Evolutionary conservation across 2,329 filamentous ascomycete genomes (phyloP).

Genomic region (Myriosclerotinia scirpicola): DNA sequence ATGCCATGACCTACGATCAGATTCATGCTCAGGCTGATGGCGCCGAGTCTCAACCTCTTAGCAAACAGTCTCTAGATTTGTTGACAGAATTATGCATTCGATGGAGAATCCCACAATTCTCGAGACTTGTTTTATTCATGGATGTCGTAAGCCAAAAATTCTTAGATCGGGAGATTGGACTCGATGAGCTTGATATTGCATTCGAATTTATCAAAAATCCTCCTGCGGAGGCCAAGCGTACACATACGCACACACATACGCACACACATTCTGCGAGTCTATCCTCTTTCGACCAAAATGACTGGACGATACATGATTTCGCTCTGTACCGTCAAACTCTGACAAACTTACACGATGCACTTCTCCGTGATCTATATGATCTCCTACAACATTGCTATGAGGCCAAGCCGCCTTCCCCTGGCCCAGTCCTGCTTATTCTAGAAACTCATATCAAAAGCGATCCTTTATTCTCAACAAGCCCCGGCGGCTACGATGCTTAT

Average conservation of each 20-base stretch:
- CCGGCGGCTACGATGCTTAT: constrained; percentile 72
- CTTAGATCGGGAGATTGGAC: constrained; percentile 74
- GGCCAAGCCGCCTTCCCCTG: constrained; percentile 78
- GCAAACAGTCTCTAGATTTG: constrained; percentile 77
- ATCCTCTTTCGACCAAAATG: constrained; percentile 56
- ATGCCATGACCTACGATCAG: constrained; percentile 68
- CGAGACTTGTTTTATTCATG: constrained; percentile 75
- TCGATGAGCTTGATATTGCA: constrained; percentile 78
- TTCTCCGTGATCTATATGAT: constrained; percentile 84
- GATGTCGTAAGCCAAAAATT: constrained; percentile 87
- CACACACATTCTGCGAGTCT: constrained; percentile 46
- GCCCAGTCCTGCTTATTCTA: constrained; percentile 73
- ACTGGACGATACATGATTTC: constrained; percentile 70
- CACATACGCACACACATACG: constrained; percentile 37
- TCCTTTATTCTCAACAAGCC: constrained; percentile 67
- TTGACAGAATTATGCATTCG: constrained; percentile 80
- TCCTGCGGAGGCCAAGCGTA: constrained; percentile 58
- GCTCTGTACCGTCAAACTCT: constrained; percentile 73
- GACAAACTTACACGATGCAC: constrained; percentile 71
- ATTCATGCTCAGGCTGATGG: constrained; percentile 53
- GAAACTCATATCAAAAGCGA: constrained; percentile 81
- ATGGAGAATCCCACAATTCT: constrained; percentile 86
- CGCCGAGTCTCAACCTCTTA: constrained; percentile 51
- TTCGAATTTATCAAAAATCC: constrained; percentile 81
- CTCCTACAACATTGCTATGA: constrained; percentile 88